phyloP scores from a whole-genome alignment of 129 eudicot species.

The Arctium lappa region DNA sequence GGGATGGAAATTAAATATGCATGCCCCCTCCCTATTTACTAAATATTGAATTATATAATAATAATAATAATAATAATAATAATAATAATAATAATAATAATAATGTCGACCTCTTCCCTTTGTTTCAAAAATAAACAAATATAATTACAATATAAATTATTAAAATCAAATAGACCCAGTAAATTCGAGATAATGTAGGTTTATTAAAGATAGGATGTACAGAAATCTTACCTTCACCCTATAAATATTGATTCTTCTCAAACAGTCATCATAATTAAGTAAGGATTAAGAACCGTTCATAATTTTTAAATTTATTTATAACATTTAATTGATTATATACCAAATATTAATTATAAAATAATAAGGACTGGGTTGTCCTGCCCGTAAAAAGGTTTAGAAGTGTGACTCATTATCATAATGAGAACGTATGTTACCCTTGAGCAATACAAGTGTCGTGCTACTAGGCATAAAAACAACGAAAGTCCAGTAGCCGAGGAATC shows the following conservation, averaged over 20 bases:
- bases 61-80: not conserved
- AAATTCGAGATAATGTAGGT: too few relatives aligned
- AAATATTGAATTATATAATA: not conserved
- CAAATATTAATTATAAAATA: too few relatives aligned
- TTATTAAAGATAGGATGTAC: not conserved
- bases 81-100: not conserved
- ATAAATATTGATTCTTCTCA: too few relatives aligned
- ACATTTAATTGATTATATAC: too few relatives aligned
- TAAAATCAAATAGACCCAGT: too few relatives aligned
- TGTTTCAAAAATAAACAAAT: not conserved
- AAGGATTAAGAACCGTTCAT: too few relatives aligned
- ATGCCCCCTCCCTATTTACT: slow-evolving; percentile 11
- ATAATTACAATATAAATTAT: not conserved
- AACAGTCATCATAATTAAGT: too few relatives aligned
- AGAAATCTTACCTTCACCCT: not conserved
- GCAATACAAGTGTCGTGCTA: not conserved
- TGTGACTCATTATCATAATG: not conserved
- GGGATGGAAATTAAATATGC: not conserved
- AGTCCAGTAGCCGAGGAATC: too few relatives aligned
- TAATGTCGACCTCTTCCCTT: not conserved
- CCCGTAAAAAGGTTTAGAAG: not conserved
- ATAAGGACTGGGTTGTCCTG: too few relatives aligned
- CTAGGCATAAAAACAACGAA: too few relatives aligned
- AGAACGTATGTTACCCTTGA: not conserved
- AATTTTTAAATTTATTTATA: too few relatives aligned